A percentile compares a stretch with the other conserved stretches of the same genome.
These are phyloP conservation scores for Peronospora belbahrii DNA, from an alignment of 352 stramenopile genomes.

Conservation along the genomic window DNA sequence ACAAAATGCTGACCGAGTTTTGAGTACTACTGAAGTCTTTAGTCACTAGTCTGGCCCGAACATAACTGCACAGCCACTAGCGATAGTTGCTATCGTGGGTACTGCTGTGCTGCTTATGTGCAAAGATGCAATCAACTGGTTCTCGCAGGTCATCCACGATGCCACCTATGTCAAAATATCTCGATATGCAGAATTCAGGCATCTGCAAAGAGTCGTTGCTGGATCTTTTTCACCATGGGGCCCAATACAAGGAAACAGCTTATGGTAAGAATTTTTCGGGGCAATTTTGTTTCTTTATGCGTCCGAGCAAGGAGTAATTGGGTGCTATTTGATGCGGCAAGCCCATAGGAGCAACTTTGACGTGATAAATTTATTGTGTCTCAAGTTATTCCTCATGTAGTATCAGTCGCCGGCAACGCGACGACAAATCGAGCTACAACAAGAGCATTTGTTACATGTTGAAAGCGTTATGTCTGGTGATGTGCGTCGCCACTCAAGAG, in stretches of 20 bases:
- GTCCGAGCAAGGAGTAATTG: conserved; percentile 88
- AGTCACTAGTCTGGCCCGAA: conserved; percentile 30
- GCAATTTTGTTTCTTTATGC: conserved; percentile 87
- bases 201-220: conserved; percentile 78
- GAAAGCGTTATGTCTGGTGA: conserved; percentile 82
- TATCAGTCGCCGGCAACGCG: conserved; percentile 88
- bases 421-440: conserved; percentile 47
- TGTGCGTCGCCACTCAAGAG: conserved; percentile 50
- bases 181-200: no score
- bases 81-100: conserved; percentile 13
- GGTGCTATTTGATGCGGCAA: conserved; percentile 90
- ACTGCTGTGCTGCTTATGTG: conserved; percentile 21
- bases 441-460: conserved; percentile 65
- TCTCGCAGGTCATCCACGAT: no score
- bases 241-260: conserved; percentile 89
- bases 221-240: conserved; percentile 88
- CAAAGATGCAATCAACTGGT: conserved; percentile 64
- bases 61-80: conserved; percentile 27
- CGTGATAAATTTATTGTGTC: conserved; percentile 91
- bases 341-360: conserved; percentile 92
- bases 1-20: conserved; percentile 30
- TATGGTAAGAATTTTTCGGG: conserved; percentile 63
- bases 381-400: conserved; percentile 87
- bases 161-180: no score
- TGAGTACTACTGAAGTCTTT: conserved; percentile 17